phyloP scores from a whole-genome alignment of 768 basidiomycete genomes.

The Rhodotorula graminis region DNA sequence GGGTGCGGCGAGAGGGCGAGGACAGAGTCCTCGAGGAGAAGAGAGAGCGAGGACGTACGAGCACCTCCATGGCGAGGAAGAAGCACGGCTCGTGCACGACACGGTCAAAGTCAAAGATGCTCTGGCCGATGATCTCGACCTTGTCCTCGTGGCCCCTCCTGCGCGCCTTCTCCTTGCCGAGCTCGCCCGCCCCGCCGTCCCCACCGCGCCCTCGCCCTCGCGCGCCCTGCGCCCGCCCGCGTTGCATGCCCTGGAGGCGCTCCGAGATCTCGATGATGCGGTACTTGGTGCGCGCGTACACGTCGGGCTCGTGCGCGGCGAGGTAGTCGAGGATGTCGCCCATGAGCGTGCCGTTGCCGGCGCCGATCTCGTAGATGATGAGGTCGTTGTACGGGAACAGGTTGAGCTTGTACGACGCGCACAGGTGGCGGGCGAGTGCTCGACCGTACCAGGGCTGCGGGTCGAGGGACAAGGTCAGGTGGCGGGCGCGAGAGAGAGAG shows the following conservation, averaged over 20 bases:
- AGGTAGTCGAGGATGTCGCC: conserved; percentile 79
- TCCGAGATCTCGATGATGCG: conserved; percentile 90
- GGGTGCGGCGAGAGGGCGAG: not conserved
- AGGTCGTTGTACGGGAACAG: conserved; percentile 95
- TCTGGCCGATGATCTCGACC: conserved; percentile 66
- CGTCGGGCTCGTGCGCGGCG: conserved; percentile 71
- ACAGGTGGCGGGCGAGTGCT: conserved; percentile 80
- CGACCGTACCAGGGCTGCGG: conserved; percentile 87
- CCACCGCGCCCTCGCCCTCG: conserved; percentile 28
- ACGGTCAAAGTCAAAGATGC: conserved; percentile 77
- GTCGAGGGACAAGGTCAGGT: not conserved
- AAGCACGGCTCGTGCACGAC: conserved; percentile 79
- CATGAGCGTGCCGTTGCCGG: conserved; percentile 93
- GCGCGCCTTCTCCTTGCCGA: conserved; percentile 16
- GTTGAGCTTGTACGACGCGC: conserved; percentile 59
- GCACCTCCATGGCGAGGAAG: conserved; percentile 87
- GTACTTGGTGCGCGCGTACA: conserved; percentile 87
- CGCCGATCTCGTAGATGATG: conserved; percentile 93
- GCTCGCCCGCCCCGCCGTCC: conserved; percentile 5
- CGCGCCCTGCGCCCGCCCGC: conserved; percentile 37
- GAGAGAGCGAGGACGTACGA: conserved; percentile 26
- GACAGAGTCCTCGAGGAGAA: too few species aligned
- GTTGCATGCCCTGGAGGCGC: conserved; percentile 67
- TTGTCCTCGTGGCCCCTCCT: conserved; percentile 47
- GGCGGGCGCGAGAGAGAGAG: not conserved